A percentile compares a stretch with the other conserved stretches of the same genome.
phyloP scores from a whole-genome alignment of 129 eudicot genomes.

The Dittrichia graveolens region DNA sequence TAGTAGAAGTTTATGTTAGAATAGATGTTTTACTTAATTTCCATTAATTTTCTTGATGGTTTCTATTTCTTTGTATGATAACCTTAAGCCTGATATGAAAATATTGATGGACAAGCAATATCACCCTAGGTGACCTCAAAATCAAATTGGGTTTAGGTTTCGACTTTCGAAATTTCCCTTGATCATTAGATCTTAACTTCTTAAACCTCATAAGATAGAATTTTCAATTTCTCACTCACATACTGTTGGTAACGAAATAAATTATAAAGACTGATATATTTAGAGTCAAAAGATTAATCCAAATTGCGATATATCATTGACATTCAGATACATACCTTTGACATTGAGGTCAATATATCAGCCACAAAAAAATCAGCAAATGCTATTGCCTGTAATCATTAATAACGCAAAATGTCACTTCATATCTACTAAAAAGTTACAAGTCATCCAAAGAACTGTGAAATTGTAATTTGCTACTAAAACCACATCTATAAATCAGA shows the following conservation, averaged over 20 bases:
- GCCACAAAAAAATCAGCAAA: slow-evolving; percentile 97
- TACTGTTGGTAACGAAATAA: background rate
- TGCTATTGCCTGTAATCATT: slow-evolving; percentile 75
- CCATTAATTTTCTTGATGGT: no score
- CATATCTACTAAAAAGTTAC: background rate
- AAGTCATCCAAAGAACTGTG: background rate
- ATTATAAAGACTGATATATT: background rate
- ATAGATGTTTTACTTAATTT: no score
- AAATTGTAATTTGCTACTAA: slow-evolving; percentile 5
- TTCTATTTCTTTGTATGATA: no score
- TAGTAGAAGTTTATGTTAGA: no score
- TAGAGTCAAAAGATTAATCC: slow-evolving; percentile 1
- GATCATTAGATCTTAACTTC: background rate
- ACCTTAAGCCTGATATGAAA: no score
- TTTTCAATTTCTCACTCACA: background rate
- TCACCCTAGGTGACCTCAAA: background rate
- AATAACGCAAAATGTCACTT: slow-evolving; percentile 27
- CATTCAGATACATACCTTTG: slow-evolving; percentile 68
- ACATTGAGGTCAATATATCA: slow-evolving; percentile 94
- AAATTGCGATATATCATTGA: slow-evolving; percentile 18
- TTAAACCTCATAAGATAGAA: background rate
- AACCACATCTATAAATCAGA: slow-evolving; percentile 3
- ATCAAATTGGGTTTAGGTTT: background rate
- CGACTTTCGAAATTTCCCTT: background rate
- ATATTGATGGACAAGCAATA: no score